Percentiles rank a stretch among this genome's conserved stretches.
Conservation (phyloP, 108 stramenopile species). For the Bacterosira constricta region DNA sequence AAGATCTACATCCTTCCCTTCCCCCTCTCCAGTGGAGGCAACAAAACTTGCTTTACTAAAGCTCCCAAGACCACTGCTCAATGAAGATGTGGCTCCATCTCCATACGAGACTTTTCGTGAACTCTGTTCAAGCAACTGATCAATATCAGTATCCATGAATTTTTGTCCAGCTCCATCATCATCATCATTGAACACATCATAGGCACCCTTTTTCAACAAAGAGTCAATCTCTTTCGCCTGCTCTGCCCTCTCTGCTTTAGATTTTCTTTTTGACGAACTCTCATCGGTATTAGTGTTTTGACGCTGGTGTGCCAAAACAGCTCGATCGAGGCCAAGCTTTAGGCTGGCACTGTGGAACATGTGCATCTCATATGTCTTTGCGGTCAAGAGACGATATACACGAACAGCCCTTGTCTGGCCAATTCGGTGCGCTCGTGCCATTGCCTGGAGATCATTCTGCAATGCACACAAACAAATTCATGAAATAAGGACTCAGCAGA, state of each 20-base stretch:
- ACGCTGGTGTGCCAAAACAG: constrained; percentile 90
- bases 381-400: constrained; percentile 89
- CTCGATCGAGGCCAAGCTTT: constrained; percentile 96
- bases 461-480: neutral
- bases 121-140: constrained; percentile 81
- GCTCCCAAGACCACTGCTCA: constrained; percentile 76
- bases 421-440: constrained; percentile 97
- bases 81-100: constrained; percentile 50
- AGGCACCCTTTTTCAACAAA: constrained; percentile 85
- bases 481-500: neutral
- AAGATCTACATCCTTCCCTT: constrained; percentile 85
- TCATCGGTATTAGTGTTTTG: constrained; percentile 58
- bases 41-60: constrained; percentile 94
- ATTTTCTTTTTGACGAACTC: constrained; percentile 54
- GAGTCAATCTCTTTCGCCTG: constrained; percentile 86
- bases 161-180: constrained; percentile 82
- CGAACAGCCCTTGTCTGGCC: constrained; percentile 87
- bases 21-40: constrained; percentile 78
- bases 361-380: constrained; percentile 97
- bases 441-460: constrained; percentile 91
- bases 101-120: constrained; percentile 84
- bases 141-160: constrained; percentile 91
- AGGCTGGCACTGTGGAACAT: constrained; percentile 97
- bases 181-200: constrained; percentile 84
- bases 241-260: constrained; percentile 65